Evolutionary conservation across 2,329 filamentous ascomycete species (phyloP).

Genomic region (Blastomyces emzantsi): DNA sequence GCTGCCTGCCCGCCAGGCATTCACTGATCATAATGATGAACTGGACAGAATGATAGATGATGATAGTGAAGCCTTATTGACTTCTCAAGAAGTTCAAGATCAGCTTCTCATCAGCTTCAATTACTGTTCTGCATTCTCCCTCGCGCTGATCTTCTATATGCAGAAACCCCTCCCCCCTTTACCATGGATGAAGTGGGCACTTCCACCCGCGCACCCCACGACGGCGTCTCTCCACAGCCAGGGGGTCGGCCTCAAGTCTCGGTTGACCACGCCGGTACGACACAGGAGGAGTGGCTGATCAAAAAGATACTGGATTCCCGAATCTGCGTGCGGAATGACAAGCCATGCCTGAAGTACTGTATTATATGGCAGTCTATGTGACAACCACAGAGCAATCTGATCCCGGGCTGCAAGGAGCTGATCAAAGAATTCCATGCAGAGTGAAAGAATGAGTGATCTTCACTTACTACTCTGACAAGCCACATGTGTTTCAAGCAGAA

Average conservation of each 20-base stretch:
- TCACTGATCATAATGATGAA: not conserved
- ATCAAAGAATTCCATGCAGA: no score
- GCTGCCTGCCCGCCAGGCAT: not conserved
- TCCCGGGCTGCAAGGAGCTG: no score
- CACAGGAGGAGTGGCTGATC: not conserved
- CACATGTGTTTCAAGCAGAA: not conserved
- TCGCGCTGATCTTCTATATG: not conserved
- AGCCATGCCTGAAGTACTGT: not conserved
- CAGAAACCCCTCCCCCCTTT: not conserved
- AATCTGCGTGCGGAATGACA: not conserved
- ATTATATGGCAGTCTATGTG: no score
- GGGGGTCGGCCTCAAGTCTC: not conserved
- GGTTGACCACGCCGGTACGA: not conserved
- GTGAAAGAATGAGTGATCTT: not conserved
- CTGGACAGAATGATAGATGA: not conserved
- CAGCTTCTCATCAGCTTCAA: not conserved
- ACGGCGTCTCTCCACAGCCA: not conserved
- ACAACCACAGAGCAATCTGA: no score
- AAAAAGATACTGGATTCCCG: conserved; percentile 1
- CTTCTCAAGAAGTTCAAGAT: not conserved
- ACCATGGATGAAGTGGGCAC: not conserved
- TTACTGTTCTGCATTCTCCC: not conserved
- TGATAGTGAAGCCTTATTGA: not conserved
- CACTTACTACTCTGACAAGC: not conserved
- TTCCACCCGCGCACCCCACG: not conserved